phyloP scores from a whole-genome alignment of 2,329 filamentous ascomycete genomes.

The Penicillium hordei region DNA sequence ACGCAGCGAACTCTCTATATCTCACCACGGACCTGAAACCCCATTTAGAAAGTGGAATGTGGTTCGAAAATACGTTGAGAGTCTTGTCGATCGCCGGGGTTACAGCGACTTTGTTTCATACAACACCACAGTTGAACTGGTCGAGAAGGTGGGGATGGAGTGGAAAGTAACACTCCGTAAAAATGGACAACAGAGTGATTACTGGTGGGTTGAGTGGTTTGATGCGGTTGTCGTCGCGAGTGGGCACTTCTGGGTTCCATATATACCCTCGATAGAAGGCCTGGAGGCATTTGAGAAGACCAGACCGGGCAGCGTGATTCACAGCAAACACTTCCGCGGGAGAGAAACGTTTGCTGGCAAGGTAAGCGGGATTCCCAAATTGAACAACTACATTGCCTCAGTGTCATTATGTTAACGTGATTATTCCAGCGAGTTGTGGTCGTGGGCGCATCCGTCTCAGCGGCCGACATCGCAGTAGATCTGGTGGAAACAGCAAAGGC shows the following conservation, averaged over 20 bases:
- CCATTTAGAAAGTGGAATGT: not conserved
- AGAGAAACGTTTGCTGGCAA: not conserved
- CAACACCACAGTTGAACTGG: not conserved
- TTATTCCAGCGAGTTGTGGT: not conserved
- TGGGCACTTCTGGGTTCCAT: constrained; percentile 2
- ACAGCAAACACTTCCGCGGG: constrained; percentile 1
- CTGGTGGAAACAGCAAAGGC: not conserved
- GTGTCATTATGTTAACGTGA: not conserved
- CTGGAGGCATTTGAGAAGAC: not conserved
- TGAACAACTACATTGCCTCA: accelerated
- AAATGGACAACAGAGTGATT: not conserved
- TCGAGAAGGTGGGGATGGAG: not conserved
- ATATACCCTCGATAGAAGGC: not conserved
- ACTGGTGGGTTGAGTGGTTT: constrained; percentile 1
- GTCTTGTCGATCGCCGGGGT: not conserved
- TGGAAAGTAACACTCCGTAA: not conserved
- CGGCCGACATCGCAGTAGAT: not conserved
- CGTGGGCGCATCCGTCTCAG: constrained; percentile 1
- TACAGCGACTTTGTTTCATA: not conserved
- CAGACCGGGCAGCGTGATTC: not conserved
- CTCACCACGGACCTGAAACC: not conserved
- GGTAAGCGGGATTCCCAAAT: not conserved
- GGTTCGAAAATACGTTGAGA: not conserved
- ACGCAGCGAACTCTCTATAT: not conserved
- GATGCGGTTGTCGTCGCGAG: not conserved